These are phyloP conservation scores for Fusarium aywerte DNA, from an alignment of 2,329 filamentous ascomycete genomes.

Conservation along the genomic window DNA sequence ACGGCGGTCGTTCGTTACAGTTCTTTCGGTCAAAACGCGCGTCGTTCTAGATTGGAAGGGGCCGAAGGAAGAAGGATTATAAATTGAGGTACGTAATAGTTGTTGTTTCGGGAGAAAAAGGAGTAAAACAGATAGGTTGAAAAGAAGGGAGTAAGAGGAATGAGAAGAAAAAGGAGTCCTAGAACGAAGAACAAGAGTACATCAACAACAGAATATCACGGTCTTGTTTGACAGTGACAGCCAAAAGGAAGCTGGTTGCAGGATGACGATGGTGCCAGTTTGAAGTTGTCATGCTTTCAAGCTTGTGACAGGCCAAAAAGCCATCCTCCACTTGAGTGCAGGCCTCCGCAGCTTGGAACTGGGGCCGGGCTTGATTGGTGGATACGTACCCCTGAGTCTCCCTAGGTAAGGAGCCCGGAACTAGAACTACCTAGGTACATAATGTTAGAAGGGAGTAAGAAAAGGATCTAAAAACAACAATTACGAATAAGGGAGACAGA, in stretches of 20 bases:
- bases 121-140: constrained; percentile 10
- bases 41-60: constrained; percentile 19
- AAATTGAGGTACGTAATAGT: not conserved
- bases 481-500: not conserved
- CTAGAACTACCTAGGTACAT: not conserved
- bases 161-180: constrained; percentile 2
- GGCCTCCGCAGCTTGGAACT: constrained; percentile 16
- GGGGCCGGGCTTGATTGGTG: constrained; percentile 22
- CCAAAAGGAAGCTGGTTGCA: constrained; percentile 30
- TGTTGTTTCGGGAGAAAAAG: constrained; percentile 1
- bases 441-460: not conserved
- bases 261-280: constrained; percentile 40
- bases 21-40: constrained; percentile 17
- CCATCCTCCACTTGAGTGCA: constrained; percentile 6
- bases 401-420: not conserved
- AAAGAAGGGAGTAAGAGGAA: constrained; percentile 5
- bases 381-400: constrained; percentile 31
- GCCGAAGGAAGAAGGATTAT: constrained; percentile 14
- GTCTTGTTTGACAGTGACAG: constrained; percentile 5
- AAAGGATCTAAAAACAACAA: constrained; percentile 10
- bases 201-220: not conserved
- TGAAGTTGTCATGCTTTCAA: constrained; percentile 33
- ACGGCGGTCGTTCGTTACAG: constrained; percentile 3
- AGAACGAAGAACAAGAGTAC: constrained; percentile 11
- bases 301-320: constrained; percentile 33